Percentiles rank a stretch among this genome's conserved stretches.
Conservation (phyloP, 1,139 yeast species). For the Meyerozyma athensensis region DNA sequence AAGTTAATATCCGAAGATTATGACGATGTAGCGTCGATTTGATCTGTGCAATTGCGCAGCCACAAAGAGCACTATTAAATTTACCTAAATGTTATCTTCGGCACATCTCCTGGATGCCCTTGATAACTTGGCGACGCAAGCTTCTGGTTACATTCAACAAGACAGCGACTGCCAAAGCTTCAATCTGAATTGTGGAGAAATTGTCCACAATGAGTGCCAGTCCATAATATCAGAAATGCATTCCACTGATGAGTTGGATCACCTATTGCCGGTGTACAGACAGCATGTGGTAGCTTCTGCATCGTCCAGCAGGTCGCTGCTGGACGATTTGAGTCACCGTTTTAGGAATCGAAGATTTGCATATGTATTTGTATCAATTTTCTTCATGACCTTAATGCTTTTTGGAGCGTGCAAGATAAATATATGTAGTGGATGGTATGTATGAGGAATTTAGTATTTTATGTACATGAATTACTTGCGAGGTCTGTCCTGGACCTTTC, state of each 20-base stretch:
- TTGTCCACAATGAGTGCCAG: too few relatives aligned
- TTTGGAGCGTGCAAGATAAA: too few relatives aligned
- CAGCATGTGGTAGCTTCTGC: too few relatives aligned
- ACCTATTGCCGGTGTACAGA: too few relatives aligned
- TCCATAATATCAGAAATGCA: too few relatives aligned
- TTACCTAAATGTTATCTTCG: slow-evolving; percentile 2
- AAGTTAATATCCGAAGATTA: slow-evolving; percentile 6
- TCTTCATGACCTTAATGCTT: neutral
- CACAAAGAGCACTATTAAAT: slow-evolving; percentile 5
- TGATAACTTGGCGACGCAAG: neutral
- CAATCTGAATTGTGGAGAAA: too few relatives aligned
- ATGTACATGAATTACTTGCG: slow-evolving; percentile 10
- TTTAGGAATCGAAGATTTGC: neutral
- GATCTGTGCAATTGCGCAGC: neutral
- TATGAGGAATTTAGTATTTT: slow-evolving; percentile 4
- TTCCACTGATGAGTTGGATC: too few relatives aligned
- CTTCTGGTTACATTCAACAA: neutral
- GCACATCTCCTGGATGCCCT: slow-evolving; percentile 1
- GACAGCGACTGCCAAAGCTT: too few relatives aligned
- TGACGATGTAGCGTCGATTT: slow-evolving; percentile 9
- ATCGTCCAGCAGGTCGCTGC: too few relatives aligned
- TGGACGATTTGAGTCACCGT: too few relatives aligned
- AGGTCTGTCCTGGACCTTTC: slow-evolving; percentile 84
- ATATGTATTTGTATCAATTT: neutral
- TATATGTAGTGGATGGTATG: neutral